These are phyloP conservation scores for Salvia splendens DNA, from an alignment of 257 asterid genomes.

Conservation along the genomic window DNA sequence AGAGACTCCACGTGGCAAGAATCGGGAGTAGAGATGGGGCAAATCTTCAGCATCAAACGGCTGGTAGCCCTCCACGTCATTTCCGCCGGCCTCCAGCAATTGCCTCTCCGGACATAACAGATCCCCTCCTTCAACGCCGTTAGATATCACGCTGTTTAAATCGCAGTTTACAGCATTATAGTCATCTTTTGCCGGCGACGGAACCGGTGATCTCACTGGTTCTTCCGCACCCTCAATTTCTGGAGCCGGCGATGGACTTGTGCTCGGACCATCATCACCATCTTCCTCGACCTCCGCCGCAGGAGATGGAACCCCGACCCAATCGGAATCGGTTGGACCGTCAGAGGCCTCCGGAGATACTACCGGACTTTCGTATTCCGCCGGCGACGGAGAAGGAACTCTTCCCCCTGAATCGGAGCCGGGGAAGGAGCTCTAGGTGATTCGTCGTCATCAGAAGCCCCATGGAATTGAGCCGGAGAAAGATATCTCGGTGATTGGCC, in stretches of 20 bases:
- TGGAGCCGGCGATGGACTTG: slow-evolving; percentile 25
- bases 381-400: slow-evolving; percentile 13
- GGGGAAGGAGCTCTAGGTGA: slow-evolving; percentile 17
- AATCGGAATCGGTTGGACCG: not conserved
- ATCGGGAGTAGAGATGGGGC: slow-evolving; percentile 45
- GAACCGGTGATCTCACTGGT: slow-evolving; percentile 24
- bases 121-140: slow-evolving; percentile 53
- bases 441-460: not conserved
- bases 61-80: slow-evolving; percentile 35
- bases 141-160: slow-evolving; percentile 25
- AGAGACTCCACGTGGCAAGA: slow-evolving; percentile 27
- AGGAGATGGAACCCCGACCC: slow-evolving; percentile 29
- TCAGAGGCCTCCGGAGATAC: not conserved
- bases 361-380: slow-evolving; percentile 7
- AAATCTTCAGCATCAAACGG: slow-evolving; percentile 37
- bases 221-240: not conserved
- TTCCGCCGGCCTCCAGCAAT: slow-evolving; percentile 30
- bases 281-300: slow-evolving; percentile 12
- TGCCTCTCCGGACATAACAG: slow-evolving; percentile 48
- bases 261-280: not conserved
- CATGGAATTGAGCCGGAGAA: slow-evolving; percentile 7
- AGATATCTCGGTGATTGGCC: slow-evolving; percentile 10
- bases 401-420: slow-evolving; percentile 17
- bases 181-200: slow-evolving; percentile 27
- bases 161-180: slow-evolving; percentile 32